These are phyloP conservation scores for Sarocladium brachiariae DNA, from an alignment of 2,329 filamentous ascomycete species.

Conservation along the genomic window DNA sequence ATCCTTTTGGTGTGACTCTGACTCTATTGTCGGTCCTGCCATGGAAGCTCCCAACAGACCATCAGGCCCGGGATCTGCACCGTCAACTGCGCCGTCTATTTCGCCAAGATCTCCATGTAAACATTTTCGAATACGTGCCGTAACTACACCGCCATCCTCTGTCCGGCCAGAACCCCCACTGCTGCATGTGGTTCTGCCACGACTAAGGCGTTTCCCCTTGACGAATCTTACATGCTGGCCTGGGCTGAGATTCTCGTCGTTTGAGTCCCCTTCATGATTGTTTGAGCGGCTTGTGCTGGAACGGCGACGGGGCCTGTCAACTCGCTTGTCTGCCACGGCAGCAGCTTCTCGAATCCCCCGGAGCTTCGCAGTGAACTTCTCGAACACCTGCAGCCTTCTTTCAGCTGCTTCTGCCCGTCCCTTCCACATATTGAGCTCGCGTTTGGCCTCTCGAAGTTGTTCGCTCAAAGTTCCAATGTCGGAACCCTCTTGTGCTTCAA, in stretches of 20 bases:
- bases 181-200: neutral
- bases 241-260: constrained; percentile 6
- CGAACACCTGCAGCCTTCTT: constrained; percentile 40
- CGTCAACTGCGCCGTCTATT: neutral
- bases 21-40: neutral
- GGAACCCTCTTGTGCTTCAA: constrained; percentile 36
- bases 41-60: neutral
- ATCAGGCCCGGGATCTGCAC: neutral
- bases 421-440: constrained; percentile 39
- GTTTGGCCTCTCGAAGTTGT: constrained; percentile 34
- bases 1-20: constrained; percentile 6
- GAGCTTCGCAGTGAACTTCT: constrained; percentile 29
- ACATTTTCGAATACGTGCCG: constrained; percentile 21
- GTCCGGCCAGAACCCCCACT: constrained; percentile 18
- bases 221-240: constrained; percentile 9
- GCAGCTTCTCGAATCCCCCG: constrained; percentile 9
- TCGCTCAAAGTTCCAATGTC: constrained; percentile 41
- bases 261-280: neutral
- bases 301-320: neutral
- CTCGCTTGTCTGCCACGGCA: neutral
- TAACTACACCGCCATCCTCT: constrained; percentile 20
- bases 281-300: neutral
- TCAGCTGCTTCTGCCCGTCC: constrained; percentile 50
- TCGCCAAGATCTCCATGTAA: constrained; percentile 14
- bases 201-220: neutral